Conservation (phyloP, 164 flowering plant genomes). For the Magnolia kwangsiensis region DNA sequence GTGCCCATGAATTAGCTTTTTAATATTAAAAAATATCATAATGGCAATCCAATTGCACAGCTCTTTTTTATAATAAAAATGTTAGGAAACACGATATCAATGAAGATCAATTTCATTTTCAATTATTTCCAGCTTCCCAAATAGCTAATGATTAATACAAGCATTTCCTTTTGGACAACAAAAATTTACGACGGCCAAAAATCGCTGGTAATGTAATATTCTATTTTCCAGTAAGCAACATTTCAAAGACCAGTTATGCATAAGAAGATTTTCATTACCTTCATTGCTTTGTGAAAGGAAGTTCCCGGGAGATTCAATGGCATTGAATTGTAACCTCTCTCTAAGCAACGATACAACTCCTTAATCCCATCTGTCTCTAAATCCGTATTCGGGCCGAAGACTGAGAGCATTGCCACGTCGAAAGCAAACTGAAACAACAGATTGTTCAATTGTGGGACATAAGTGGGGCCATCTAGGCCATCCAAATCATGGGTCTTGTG, state of each 20-base stretch:
- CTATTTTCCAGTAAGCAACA: background rate
- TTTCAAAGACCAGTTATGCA: background rate
- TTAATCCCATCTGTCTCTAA: constrained; percentile 49
- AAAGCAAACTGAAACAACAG: constrained; percentile 50
- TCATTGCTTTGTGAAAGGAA: constrained; percentile 57
- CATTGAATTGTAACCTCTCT: constrained; percentile 88
- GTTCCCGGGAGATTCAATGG: constrained; percentile 78
- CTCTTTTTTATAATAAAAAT: no score
- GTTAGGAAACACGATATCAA: no score
- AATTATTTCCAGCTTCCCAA: no score
- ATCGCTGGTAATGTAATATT: no score
- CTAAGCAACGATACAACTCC: constrained; percentile 46
- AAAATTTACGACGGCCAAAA: no score
- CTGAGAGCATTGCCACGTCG: constrained; percentile 74
- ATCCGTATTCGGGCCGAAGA: constrained; percentile 38
- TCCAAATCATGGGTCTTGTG: background rate
- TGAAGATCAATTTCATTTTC: no score
- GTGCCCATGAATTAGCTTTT: no score
- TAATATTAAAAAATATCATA: no score
- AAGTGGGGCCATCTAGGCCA: background rate
- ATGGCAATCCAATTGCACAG: no score
- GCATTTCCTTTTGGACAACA: no score
- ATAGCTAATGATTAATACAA: no score
- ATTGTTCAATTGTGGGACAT: background rate
- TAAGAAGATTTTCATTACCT: constrained; percentile 31